phyloP scores from a whole-genome alignment of 495 filamentous ascomycete genomes.

The Daldinia vernicosa region DNA sequence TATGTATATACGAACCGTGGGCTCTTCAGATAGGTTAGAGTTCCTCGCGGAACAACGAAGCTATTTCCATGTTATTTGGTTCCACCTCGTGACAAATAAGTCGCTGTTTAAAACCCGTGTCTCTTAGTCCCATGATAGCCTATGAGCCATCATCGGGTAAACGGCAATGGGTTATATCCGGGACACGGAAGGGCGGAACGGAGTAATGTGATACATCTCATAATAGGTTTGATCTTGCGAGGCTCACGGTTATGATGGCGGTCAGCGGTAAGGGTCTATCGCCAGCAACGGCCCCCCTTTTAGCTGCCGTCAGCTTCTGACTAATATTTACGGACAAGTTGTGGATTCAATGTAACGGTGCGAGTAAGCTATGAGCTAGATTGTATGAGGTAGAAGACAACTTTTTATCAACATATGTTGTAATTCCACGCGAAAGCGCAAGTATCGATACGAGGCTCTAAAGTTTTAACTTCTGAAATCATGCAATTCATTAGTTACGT shows the following conservation, averaged over 20 bases:
- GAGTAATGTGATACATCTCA: background rate
- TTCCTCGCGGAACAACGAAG: no score
- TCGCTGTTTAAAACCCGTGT: background rate
- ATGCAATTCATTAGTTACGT: background rate
- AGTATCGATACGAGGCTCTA: background rate
- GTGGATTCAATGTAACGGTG: constrained; percentile 8
- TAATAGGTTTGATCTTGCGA: background rate
- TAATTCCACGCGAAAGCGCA: background rate
- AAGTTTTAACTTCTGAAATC: background rate
- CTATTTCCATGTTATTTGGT: no score
- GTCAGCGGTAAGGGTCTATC: background rate
- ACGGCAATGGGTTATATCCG: background rate
- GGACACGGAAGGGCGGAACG: background rate
- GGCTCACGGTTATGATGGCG: background rate
- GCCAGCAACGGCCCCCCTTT: constrained; percentile 1
- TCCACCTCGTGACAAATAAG: no score
- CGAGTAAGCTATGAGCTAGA: constrained; percentile 6
- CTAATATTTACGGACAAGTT: constrained; percentile 1
- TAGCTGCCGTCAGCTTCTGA: constrained; percentile 21
- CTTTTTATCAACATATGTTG: background rate
- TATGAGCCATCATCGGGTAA: background rate
- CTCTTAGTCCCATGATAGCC: background rate
- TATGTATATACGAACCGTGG: no score
- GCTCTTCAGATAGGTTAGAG: no score
- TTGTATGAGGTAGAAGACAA: background rate